Base-by-base conservation (phyloP, 2,329 filamentous ascomycete species). In the Monilinia laxa region DNA sequence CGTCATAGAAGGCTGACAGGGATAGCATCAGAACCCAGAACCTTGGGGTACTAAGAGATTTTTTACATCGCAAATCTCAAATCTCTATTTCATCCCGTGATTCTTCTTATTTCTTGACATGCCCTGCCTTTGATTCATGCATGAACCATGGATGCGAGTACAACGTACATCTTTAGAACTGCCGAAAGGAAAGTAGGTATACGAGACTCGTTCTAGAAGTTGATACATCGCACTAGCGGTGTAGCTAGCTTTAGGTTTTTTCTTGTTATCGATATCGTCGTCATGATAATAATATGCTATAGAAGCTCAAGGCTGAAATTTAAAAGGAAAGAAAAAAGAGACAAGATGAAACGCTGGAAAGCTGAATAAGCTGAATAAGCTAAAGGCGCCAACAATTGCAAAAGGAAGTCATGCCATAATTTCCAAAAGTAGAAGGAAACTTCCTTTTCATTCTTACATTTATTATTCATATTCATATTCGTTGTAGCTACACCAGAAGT, bases 211-310 rank as follows among this genome's bases (percentile, higher is more conserved):
- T 59, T 59, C 25, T 35, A 49, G 57, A 59, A 59, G 28, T 31
- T 59, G 57, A 59, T 59, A 35, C 35, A 35, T 35, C 11, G 57
- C 42, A 59, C 12, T 59, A 42, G 42, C 57, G 57, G 57, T 59
- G 57, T 59, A 23, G 57, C 25, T 35, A 35, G 42, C 40, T 49
- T 23, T 25, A 35, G 25, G 25, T 11, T 35, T n/a, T 49, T 35
- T 3, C 11, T 35, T 23, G 3, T 35, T 57, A 14, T 35, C 7
- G 7, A 10, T 5, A 14, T 49, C 25, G 28, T n/a, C 7, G 31
- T 54, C 4, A 35, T 35, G 7, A 35, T 35, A 35, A 35, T 35
- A 35, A 9, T 35, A 35, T 35, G 7, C n/a, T n/a, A n/a, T n/a
- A n/a, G n/a, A n/a, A n/a, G n/a, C n/a, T n/a, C n/a, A n/a, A n/a